These are phyloP conservation scores for Cichorium intybus DNA, from an alignment of 140 eudicot species.

Conservation along the genomic window DNA sequence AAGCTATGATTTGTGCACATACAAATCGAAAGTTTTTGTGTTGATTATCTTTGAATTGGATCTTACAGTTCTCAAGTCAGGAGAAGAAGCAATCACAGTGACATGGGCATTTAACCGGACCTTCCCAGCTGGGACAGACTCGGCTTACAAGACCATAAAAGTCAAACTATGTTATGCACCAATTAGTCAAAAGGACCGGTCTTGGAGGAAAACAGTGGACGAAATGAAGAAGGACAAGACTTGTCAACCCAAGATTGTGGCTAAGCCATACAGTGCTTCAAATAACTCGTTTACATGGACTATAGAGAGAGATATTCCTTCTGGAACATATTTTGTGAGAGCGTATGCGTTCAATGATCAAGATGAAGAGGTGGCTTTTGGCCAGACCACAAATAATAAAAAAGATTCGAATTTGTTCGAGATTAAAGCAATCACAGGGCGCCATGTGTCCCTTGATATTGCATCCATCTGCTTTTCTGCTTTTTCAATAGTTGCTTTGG, in stretches of 20 bases:
- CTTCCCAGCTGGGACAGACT: slow-evolving; percentile 36
- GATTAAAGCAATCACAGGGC: slow-evolving; percentile 59
- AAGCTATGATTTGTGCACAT: no score
- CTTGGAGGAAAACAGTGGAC: slow-evolving; percentile 62
- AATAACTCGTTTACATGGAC: slow-evolving; percentile 46
- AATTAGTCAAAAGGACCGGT: slow-evolving; percentile 65
- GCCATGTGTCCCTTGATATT: slow-evolving; percentile 56
- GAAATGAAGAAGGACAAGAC: slow-evolving; percentile 63
- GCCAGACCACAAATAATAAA: slow-evolving; percentile 50
- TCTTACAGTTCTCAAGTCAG: slow-evolving; percentile 56
- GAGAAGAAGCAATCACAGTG: slow-evolving; percentile 47
- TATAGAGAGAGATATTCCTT: slow-evolving; percentile 44
- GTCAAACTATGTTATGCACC: slow-evolving; percentile 75
- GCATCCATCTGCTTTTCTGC: slow-evolving; percentile 60
- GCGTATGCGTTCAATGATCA: slow-evolving; percentile 44
- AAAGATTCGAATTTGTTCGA: slow-evolving; percentile 46
- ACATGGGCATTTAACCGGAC: slow-evolving; percentile 49
- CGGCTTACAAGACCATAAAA: slow-evolving; percentile 49
- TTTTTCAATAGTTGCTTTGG: slow-evolving; percentile 59
- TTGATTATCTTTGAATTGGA: neutral
- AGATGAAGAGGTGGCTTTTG: slow-evolving; percentile 42
- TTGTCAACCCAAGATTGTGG: slow-evolving; percentile 43
- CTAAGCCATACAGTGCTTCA: slow-evolving; percentile 40
- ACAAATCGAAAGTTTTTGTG: neutral
- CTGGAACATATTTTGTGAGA: slow-evolving; percentile 56